Conservation (phyloP, 768 basidiomycete genomes). For the Trametes meyenii region DNA sequence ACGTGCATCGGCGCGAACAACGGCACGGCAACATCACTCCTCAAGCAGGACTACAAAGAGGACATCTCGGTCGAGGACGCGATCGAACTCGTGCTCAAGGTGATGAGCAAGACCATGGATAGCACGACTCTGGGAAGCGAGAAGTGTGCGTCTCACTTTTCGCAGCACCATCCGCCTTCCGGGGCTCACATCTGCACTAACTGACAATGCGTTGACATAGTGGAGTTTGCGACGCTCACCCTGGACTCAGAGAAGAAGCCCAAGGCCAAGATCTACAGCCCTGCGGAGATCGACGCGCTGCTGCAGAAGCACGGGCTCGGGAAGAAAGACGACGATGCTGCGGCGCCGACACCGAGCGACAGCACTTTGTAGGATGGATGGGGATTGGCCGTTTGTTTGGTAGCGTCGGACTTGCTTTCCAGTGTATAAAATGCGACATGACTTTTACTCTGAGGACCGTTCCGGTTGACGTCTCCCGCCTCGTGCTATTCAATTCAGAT, state of each 20-base stretch:
- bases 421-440: conserved; percentile 20
- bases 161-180: background rate
- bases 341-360: conserved; percentile 34
- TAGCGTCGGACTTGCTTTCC: conserved; percentile 18
- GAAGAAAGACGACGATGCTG: conserved; percentile 90
- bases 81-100: conserved; percentile 86
- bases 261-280: conserved; percentile 89
- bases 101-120: conserved; percentile 99
- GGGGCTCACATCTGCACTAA: background rate
- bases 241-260: conserved; percentile 78
- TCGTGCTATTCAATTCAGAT: too few species aligned
- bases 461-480: too few species aligned
- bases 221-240: conserved; percentile 95
- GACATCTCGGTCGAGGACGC: conserved; percentile 90
- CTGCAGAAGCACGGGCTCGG: conserved; percentile 77
- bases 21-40: conserved; percentile 89
- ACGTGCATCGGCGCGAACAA: conserved; percentile 99
- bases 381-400: background rate
- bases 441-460: too few species aligned
- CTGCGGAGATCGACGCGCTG: conserved; percentile 85
- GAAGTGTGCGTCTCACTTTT: conserved; percentile 65
- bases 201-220: conserved; percentile 42
- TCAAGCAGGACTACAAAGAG: conserved; percentile 99
- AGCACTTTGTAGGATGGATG: conserved; percentile 5
- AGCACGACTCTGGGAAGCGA: conserved; percentile 95